A percentile compares a stretch with the other conserved stretches of the same genome.
These are phyloP conservation scores for Teratosphaeria destructans DNA, from an alignment of 2,329 filamentous ascomycete genomes.

Conservation along the genomic window DNA sequence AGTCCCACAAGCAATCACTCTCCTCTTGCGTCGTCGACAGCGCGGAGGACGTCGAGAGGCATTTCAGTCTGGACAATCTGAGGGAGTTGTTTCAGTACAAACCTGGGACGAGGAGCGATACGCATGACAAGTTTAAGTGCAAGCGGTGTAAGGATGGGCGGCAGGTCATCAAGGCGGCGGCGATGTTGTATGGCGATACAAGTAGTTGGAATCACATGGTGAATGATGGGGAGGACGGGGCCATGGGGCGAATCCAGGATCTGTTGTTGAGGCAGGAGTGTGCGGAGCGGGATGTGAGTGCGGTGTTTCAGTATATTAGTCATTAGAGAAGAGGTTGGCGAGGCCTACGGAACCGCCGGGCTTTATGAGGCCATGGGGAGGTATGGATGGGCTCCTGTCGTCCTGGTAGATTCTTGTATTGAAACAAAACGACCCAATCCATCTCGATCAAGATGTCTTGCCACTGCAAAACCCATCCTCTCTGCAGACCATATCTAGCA, in stretches of 20 bases:
- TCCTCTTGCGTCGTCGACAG: slow-evolving; percentile 95
- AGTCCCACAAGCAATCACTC: slow-evolving; percentile 94
- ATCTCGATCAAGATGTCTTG: too few relatives aligned
- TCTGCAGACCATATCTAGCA: too few relatives aligned
- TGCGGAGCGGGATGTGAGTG: slow-evolving; percentile 69
- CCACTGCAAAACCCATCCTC: too few relatives aligned
- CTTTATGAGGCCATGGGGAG: too few relatives aligned
- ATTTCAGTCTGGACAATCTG: slow-evolving; percentile 85
- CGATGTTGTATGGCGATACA: slow-evolving; percentile 94
- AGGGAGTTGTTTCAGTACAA: slow-evolving; percentile 92
- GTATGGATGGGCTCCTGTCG: too few relatives aligned
- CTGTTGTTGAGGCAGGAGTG: slow-evolving; percentile 78
- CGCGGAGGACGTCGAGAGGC: slow-evolving; percentile 91
- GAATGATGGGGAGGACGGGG: slow-evolving; percentile 49
- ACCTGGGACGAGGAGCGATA: slow-evolving; percentile 75
- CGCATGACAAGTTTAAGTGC: slow-evolving; percentile 97
- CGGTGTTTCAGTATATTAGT: slow-evolving; percentile 97
- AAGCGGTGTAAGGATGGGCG: slow-evolving; percentile 76
- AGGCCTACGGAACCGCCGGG: too few relatives aligned
- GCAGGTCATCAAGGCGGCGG: slow-evolving; percentile 81
- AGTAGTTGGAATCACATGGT: slow-evolving; percentile 91
- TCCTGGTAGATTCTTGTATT: too few relatives aligned
- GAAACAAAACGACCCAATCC: too few relatives aligned
- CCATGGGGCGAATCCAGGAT: slow-evolving; percentile 75
- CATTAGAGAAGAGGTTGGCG: slow-evolving; percentile 42